Evolutionary conservation across 148 eudicot genomes (phyloP), one percentile per base, ranked within the genome.

Genomic region (Vaccinium myrtillus): DNA sequence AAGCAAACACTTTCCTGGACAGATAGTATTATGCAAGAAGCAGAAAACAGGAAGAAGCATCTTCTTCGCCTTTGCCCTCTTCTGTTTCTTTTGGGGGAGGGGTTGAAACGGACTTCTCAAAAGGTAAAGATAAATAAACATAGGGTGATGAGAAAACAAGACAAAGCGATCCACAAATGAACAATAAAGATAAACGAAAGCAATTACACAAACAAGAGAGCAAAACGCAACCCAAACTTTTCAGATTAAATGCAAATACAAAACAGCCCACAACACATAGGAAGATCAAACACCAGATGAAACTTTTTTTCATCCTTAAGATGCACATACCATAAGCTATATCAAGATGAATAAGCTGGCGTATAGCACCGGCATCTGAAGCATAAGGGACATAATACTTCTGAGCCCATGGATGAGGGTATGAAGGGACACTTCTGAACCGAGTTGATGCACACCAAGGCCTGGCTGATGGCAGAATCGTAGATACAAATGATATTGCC

Each of bases 381-480:
- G 99, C 91, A 88, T 97, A 97, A 27, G 98, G 98, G 30, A 93
- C 89, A 88, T 97, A 94, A 90, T 95, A 97, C 89, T 97, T 93
- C 88, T 95, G 99, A 25, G 94, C 98, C 99, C 99, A 97, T 36
- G 75, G 91, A 88, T 97, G 98, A 83, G 99, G 98, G 86, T 94
- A 86, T 75, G 85, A 81, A 55, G 99, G 99, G 85, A 94, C 93
- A 43, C 54, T 43, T 43, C 46, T 86, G 84, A 90, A 97, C 15
- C 99, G 95, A 87, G 89, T 78, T 78, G 93, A 88, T 56, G 99
- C 98, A 88, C 99, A 97, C 99, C 99, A 97, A 51, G 98, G 98
- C 50, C 98, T 93, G 59, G 99, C 90, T 36, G 98, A 97, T 86
- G 99, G 99, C 55, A 97, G 86, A 86, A 95, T 95, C 7, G 98